A percentile compares a stretch with the other conserved stretches of the same genome.
phyloP scores from a whole-genome alignment of 2,329 filamentous ascomycete genomes.

The Sporothrix inflata region DNA sequence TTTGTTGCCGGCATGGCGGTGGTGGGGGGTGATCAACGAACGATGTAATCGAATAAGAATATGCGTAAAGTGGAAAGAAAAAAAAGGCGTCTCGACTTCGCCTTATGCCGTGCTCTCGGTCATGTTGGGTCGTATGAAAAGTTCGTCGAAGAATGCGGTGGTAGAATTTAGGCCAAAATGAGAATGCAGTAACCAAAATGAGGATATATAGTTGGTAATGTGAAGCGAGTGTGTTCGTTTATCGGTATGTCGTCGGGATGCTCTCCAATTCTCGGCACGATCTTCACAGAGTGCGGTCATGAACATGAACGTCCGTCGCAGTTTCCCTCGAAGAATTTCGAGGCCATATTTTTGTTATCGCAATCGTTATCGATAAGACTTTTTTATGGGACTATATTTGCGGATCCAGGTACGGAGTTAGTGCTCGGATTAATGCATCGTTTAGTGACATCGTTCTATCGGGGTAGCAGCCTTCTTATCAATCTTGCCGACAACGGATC shows the following conservation, averaged over 20 bases:
- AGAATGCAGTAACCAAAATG: background rate
- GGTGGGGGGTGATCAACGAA: background rate
- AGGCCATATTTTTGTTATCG: slow-evolving; percentile 17
- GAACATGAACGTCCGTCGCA: background rate
- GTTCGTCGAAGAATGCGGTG: background rate
- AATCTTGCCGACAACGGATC: slow-evolving; percentile 20
- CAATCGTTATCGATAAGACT: slow-evolving; percentile 29
- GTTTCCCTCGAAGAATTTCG: slow-evolving; percentile 2
- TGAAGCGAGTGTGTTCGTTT: background rate
- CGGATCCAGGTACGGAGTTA: background rate
- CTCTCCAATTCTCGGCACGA: background rate
- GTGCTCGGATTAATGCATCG: background rate
- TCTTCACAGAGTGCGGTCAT: background rate
- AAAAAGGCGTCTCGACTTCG: slow-evolving; percentile 3
- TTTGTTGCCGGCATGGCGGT: slow-evolving; percentile 29
- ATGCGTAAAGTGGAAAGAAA: background rate
- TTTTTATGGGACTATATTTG: slow-evolving; percentile 27
- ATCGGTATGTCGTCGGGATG: background rate
- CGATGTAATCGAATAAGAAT: background rate
- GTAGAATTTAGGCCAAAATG: background rate
- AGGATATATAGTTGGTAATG: background rate
- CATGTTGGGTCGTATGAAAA: background rate
- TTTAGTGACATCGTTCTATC: background rate
- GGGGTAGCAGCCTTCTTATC: slow-evolving; percentile 3
- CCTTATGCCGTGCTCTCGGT: background rate